These are phyloP conservation scores for Coniella vitis DNA, from an alignment of 2,329 filamentous ascomycete species.

Conservation along the genomic window DNA sequence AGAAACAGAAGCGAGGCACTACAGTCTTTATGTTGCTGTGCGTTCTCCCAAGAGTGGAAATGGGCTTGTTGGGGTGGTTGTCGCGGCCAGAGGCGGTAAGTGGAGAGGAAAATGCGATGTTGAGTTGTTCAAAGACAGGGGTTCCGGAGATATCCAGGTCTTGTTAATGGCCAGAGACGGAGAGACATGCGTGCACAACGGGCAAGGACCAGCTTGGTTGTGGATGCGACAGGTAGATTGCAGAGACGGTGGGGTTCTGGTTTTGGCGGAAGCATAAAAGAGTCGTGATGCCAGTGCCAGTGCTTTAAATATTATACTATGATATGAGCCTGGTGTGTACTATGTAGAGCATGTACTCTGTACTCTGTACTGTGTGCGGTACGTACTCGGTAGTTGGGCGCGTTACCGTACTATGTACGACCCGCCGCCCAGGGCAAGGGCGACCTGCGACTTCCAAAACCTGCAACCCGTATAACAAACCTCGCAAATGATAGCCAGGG, in stretches of 20 bases:
- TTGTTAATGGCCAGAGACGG: constrained; percentile 9
- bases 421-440: constrained; percentile 11
- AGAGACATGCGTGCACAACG: constrained; percentile 10
- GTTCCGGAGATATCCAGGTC: constrained; percentile 14
- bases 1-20: constrained; percentile 13
- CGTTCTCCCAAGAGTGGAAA: constrained; percentile 10
- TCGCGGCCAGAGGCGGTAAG: constrained; percentile 5
- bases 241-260: not conserved
- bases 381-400: not conserved
- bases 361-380: not conserved
- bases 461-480: constrained; percentile 3
- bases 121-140: constrained; percentile 11
- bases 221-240: constrained; percentile 7
- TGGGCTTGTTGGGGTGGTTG: constrained; percentile 16
- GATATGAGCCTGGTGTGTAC: constrained; percentile 5
- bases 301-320: constrained; percentile 16
- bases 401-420: too few species aligned
- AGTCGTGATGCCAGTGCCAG: not conserved
- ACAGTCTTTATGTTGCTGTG: constrained; percentile 8
- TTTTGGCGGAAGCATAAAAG: too few species aligned
- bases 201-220: not conserved
- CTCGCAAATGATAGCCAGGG: constrained; percentile 10
- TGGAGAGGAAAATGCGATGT: constrained; percentile 7
- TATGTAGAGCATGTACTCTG: not conserved
- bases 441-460: constrained; percentile 11